Conservation (phyloP, 352 stramenopile species). For the Globisporangium echinulatum region DNA sequence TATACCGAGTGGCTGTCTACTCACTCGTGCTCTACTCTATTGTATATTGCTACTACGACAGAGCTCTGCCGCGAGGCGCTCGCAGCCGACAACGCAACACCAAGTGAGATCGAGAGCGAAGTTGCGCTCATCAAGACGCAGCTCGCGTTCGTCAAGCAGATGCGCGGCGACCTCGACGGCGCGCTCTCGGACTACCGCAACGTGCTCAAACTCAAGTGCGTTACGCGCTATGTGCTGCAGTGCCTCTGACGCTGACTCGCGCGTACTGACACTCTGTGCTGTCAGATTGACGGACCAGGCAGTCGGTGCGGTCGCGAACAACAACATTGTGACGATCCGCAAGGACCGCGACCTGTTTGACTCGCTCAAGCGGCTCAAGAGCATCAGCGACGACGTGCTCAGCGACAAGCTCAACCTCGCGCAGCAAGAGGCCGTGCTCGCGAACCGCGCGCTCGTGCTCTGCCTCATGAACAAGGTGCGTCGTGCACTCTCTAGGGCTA, state of each 20-base stretch:
- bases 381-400: conserved; percentile 41
- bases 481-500: not conserved
- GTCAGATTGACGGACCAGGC: conserved; percentile 56
- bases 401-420: conserved; percentile 48
- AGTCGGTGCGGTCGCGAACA: conserved; percentile 56
- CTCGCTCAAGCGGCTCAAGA: conserved; percentile 78
- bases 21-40: not conserved
- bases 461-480: conserved; percentile 72
- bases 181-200: conserved; percentile 71
- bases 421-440: conserved; percentile 72
- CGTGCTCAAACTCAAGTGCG: conserved; percentile 76
- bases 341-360: conserved; percentile 76
- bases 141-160: conserved; percentile 73
- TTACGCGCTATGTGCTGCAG: not conserved
- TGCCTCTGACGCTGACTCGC: too few relatives aligned
- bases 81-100: conserved; percentile 38
- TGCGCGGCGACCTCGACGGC: conserved; percentile 57
- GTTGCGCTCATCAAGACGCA: conserved; percentile 68
- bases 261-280: not conserved
- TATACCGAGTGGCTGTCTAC: too few relatives aligned
- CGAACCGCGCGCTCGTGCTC: conserved; percentile 64
- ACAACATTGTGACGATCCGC: conserved; percentile 82
- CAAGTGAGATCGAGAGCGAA: conserved; percentile 64
- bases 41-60: conserved; percentile 12
- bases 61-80: conserved; percentile 63